Conservation (phyloP, 805 yeast species). For the Hanseniaspora hatyaiensis region DNA sequence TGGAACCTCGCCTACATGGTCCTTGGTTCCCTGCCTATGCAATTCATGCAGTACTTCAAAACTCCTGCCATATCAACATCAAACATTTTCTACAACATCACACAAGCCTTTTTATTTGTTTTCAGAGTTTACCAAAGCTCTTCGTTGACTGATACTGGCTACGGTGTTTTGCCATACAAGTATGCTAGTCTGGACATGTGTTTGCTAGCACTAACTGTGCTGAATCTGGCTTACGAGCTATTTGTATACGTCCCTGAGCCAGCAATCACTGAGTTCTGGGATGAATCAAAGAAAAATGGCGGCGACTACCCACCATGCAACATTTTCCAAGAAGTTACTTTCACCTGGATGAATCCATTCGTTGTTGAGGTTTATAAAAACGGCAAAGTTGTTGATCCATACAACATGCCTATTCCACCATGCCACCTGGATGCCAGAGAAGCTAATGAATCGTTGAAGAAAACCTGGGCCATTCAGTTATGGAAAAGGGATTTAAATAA, state of each 20-base stretch:
- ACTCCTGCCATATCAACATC: slow-evolving; percentile 26
- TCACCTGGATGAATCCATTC: slow-evolving; percentile 39
- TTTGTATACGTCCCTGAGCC: slow-evolving; percentile 32
- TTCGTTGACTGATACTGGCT: slow-evolving; percentile 19
- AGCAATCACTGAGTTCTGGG: slow-evolving; percentile 30
- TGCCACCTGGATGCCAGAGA: slow-evolving; percentile 29
- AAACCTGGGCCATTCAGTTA: slow-evolving; percentile 31
- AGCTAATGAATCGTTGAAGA: slow-evolving; percentile 26
- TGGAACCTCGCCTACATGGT: slow-evolving; percentile 21
- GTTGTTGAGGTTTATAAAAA: slow-evolving; percentile 33
- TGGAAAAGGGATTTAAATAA: slow-evolving; percentile 22
- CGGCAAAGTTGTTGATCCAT: slow-evolving; percentile 32
- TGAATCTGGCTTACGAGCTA: slow-evolving; percentile 34
- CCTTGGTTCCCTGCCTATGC: slow-evolving; percentile 25
- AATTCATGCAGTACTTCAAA: slow-evolving; percentile 24
- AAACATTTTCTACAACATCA: slow-evolving; percentile 25
- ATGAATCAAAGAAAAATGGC: slow-evolving; percentile 19
- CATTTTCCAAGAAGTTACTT: slow-evolving; percentile 33
- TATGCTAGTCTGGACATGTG: slow-evolving; percentile 24
- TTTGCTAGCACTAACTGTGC: slow-evolving; percentile 26
- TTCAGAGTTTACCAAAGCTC: slow-evolving; percentile 25
- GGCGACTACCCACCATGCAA: slow-evolving; percentile 26
- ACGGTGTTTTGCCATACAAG: slow-evolving; percentile 21
- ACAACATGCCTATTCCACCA: slow-evolving; percentile 36
- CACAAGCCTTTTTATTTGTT: slow-evolving; percentile 19